Evolutionary conservation across 306 rosid genomes (phyloP), one percentile per base, ranked within the genome.

Genomic region (Cucurbita moschata): DNA sequence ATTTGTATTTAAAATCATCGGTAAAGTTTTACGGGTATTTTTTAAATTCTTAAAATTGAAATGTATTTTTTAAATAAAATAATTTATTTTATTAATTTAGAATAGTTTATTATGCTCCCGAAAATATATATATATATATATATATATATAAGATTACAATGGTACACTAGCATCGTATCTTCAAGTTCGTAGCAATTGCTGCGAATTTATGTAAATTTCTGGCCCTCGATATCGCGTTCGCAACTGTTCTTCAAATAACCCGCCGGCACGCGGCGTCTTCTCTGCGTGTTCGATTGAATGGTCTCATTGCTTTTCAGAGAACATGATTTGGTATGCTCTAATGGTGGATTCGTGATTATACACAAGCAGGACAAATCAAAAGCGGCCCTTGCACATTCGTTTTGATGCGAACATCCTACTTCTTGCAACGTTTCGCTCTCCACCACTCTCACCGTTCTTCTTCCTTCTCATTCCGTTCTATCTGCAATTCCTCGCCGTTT

Each of bases 391-490:
- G 49, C 60, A 18, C 54, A 38, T 12, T 62, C 5, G 64, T 63
- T 75, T 75, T 75, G 52, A 63, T 75, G 78, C 78, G 73, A 75
- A 75, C 73, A n/a, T 50, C 78, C 74, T 77, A 77, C 66, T 82
- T 82, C 57, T 72, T 83, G 74, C 80, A 75, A 78, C 82, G 44
- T 71, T 64, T 71, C 23, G 30, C 35, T n/a, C 21, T 75, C 21
- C 78, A 26, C 35, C 79, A 50, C n/a, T 18, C 30, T 73, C 18
- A 53, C 37, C 73, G 75, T 53, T 60, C 76, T 1, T 74, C 65
- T 68, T 37, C 53, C 9, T 64, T 49, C 71, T 52, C 76, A 51
- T 64, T 47, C 78, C 55, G 73, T 65, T 40, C 54, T 10, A 37
- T 61, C 38, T 76, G 50, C 74, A 42, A 47, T 77, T 65, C 53